These are phyloP conservation scores for Salix suchowensis DNA, from an alignment of 345 rosid species.

Conservation along the genomic window DNA sequence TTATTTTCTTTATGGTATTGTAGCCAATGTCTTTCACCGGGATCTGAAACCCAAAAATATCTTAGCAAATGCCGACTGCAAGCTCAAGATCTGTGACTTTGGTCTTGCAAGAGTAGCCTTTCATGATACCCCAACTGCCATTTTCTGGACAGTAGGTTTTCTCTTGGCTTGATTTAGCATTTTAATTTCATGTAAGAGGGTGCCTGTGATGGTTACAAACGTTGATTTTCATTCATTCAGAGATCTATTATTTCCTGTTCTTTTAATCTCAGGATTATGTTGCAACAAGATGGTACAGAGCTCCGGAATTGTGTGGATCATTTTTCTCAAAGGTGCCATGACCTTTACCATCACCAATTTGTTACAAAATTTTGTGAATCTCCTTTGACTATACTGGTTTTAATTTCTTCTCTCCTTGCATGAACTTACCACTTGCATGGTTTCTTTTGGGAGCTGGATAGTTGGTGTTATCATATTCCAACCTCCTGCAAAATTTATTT, in stretches of 20 bases:
- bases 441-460: not conserved
- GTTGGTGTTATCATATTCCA: not conserved
- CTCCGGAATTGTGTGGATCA: conserved; percentile 96
- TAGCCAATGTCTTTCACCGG: conserved; percentile 91
- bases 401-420: not conserved
- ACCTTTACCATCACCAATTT: conserved; percentile 14
- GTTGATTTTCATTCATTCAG: not conserved
- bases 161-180: not conserved
- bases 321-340: conserved; percentile 82
- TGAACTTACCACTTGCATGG: not conserved
- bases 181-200: not conserved
- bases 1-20: conserved; percentile 10
- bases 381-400: not conserved
- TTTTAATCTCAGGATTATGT: conserved; percentile 67
- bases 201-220: not conserved
- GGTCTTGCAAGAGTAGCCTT: conserved; percentile 98
- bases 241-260: not conserved
- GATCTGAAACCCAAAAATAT: conserved; percentile 93
- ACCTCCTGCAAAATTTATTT: not conserved
- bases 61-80: conserved; percentile 93
- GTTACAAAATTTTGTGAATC: conserved; percentile 18
- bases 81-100: conserved; percentile 94
- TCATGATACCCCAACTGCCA: conserved; percentile 86
- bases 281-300: conserved; percentile 96
- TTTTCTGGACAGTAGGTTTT: conserved; percentile 83